A percentile compares a stretch with the other conserved stretches of the same genome.
Conservation (phyloP, 108 stramenopile species). For the Stephanodiscus triporus region DNA sequence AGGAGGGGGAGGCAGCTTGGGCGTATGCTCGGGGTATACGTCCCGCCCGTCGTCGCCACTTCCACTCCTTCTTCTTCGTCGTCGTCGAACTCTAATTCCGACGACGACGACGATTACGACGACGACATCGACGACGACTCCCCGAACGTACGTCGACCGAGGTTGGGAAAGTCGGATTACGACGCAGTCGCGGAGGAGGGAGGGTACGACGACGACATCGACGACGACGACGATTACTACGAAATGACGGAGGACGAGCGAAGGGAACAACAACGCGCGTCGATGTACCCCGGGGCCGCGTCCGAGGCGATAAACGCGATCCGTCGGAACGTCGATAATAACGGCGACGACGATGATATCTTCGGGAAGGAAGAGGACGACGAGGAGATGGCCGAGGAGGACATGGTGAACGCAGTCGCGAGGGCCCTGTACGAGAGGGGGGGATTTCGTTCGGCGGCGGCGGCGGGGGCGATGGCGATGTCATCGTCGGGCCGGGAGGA, state of each 20-base stretch:
- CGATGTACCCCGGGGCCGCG: slow-evolving; percentile 24
- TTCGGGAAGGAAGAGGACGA: slow-evolving; percentile 52
- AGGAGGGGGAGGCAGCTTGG: slow-evolving; percentile 28
- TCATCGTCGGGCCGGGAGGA: too few species aligned
- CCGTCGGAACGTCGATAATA: slow-evolving; percentile 50
- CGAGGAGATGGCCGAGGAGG: slow-evolving; percentile 68
- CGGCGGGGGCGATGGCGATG: background rate
- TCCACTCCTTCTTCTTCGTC: background rate
- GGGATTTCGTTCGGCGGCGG: slow-evolving; percentile 14
- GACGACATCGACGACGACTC: too few species aligned
- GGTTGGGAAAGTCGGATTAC: slow-evolving; percentile 22
- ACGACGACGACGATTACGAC: too few species aligned
- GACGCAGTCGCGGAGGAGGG: slow-evolving; percentile 24
- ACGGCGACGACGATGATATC: slow-evolving; percentile 42
- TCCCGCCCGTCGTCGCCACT: background rate
- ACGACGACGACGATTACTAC: slow-evolving; percentile 18
- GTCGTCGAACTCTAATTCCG: background rate
- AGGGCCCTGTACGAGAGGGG: slow-evolving; percentile 52
- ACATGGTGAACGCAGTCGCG: slow-evolving; percentile 67
- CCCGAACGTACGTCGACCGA: slow-evolving; percentile 7
- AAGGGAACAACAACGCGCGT: slow-evolving; percentile 24
- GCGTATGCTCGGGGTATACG: slow-evolving; percentile 16
- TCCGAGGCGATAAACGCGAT: slow-evolving; percentile 44
- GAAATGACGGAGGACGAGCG: slow-evolving; percentile 22
- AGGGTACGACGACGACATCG: slow-evolving; percentile 26